Evolutionary conservation across 495 filamentous ascomycete species (phyloP), one percentile per base, ranked within the genome.

Genomic region (Neurospora pannonica): DNA sequence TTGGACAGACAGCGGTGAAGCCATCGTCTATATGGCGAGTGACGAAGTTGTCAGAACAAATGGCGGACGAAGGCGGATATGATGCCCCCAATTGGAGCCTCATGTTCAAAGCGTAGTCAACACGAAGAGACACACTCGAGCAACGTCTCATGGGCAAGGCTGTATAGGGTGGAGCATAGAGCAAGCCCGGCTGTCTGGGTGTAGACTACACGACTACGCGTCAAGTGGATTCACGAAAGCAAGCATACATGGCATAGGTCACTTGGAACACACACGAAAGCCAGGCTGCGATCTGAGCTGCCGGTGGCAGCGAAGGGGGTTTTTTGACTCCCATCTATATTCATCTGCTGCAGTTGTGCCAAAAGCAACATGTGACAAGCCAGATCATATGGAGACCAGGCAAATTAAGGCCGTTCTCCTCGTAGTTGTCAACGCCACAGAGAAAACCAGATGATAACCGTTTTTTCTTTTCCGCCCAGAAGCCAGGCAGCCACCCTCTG

Each of bases 401-500:
- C 88, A 84, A 83, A 79, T 37, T 75, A 72, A 84, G 74, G 89
- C 89, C 89, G 89, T 91, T 89, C 89, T 85, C 88, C 88, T 86
- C 89, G 89, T 90, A 85, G 82, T 89, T 87, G 86, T 90, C 86
- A 86, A 85, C 83, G 82, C 84, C 85, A 85, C 85, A 87, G 84
- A 83, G 81, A 84, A 86, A 81, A 77, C 82, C 81, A 81, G 81
- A 79, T 79, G 79, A 80, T 78, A 81, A 83, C 80, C 86, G 83
- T 78, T 67, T 67, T 67, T 67, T 67, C 54, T 36, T 67, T 78
- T 80, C 75, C 80, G 73, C 78, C 80, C 81, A 81, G 80, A 76
- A 72, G 73, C 71, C 72, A 79, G 80, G 73, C 80, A 77, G 81
- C 70, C 78, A 79, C 78, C 75, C 76, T 71, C 79, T 60, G 71